phyloP scores from a whole-genome alignment of 192 early-diverging fungal species.

The Phycomyces blakesleeanus region DNA sequence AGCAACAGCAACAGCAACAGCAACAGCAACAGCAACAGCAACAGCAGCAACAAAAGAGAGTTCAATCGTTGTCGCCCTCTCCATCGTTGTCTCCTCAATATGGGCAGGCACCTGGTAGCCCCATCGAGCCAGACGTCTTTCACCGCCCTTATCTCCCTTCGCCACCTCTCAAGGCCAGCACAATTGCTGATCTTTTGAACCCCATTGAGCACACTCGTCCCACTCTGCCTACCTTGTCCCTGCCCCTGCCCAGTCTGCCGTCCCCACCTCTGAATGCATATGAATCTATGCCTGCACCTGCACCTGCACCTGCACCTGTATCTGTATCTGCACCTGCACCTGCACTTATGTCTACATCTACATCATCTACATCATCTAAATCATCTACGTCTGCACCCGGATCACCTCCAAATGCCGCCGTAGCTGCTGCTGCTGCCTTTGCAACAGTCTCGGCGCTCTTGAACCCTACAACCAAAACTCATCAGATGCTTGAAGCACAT shows the following conservation, averaged over 20 bases:
- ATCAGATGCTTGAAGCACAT: constrained; percentile 50
- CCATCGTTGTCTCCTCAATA: not conserved
- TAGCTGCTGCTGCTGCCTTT: constrained; percentile 16
- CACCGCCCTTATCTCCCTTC: constrained; percentile 21
- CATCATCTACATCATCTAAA: no score
- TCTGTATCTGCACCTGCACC: constrained; percentile 12
- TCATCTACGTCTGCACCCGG: constrained; percentile 24
- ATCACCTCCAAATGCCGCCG: constrained; percentile 9
- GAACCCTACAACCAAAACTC: constrained; percentile 31
- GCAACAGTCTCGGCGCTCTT: constrained; percentile 33
- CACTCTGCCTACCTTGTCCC: not conserved
- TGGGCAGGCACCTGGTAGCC: not conserved
- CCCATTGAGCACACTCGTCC: constrained; percentile 8
- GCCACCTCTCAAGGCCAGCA: constrained; percentile 18
- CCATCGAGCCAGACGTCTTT: constrained; percentile 24
- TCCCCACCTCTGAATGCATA: constrained; percentile 30
- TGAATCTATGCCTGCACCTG: constrained; percentile 31
- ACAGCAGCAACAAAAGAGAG: no score
- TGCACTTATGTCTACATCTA: no score
- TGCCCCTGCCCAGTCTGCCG: constrained; percentile 14
- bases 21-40: no score
- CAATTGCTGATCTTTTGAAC: constrained; percentile 27
- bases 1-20: no score
- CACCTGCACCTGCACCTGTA: constrained; percentile 6
- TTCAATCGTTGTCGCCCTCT: not conserved